Evolutionary conservation across 495 filamentous ascomycete species (phyloP).

Genomic region (Lindgomyces ingoldianus): DNA sequence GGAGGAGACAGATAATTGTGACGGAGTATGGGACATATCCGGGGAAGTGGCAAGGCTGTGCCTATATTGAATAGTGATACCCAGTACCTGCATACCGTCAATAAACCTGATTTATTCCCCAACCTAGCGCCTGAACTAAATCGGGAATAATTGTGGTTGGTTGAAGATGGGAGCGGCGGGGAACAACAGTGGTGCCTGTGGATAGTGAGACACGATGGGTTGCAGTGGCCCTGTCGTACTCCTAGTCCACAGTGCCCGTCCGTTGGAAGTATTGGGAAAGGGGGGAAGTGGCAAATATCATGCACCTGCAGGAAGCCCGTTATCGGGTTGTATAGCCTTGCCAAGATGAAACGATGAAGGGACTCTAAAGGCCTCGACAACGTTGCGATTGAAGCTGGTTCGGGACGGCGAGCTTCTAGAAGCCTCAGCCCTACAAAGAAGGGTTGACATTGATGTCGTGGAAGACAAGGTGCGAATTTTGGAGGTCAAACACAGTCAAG

Average conservation of each 20-base stretch:
- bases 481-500: too few relatives aligned
- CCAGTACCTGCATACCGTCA: background rate
- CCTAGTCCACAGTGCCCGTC: too few relatives aligned
- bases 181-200: background rate
- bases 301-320: too few relatives aligned
- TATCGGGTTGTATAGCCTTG: too few relatives aligned
- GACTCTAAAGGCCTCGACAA: background rate
- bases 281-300: too few relatives aligned
- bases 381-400: too few relatives aligned
- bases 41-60: background rate
- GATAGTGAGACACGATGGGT: slow-evolving; percentile 9
- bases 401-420: slow-evolving; percentile 18
- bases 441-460: background rate
- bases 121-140: background rate
- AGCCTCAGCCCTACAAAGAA: slow-evolving; percentile 26
- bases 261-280: background rate
- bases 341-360: too few relatives aligned
- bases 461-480: background rate
- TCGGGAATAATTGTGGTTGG: too few relatives aligned
- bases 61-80: background rate
- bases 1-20: background rate
- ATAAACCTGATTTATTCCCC: background rate
- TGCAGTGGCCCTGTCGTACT: slow-evolving; percentile 22
- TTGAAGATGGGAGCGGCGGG: too few relatives aligned
- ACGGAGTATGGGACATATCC: background rate